These are phyloP conservation scores for Suillus occidentalis DNA, from an alignment of 768 basidiomycete genomes.

Conservation along the genomic window DNA sequence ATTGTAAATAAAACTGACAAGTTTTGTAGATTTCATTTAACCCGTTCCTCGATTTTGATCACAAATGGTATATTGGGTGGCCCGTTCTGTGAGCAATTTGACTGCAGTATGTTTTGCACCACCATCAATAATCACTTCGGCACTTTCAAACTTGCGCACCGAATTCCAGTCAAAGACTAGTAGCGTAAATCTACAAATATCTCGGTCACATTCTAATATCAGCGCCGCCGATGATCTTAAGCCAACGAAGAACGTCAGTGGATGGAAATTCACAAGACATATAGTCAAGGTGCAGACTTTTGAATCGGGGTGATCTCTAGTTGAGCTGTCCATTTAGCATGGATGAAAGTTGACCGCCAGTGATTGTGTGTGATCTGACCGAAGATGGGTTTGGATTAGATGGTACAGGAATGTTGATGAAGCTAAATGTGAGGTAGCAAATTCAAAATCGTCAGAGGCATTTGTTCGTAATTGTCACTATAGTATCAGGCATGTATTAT, in stretches of 20 bases:
- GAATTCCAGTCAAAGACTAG: too few species aligned
- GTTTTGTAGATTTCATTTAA: slow-evolving; percentile 39
- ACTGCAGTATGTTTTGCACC: neutral
- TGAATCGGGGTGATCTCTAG: slow-evolving; percentile 8
- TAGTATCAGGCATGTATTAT: neutral
- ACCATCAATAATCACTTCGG: neutral
- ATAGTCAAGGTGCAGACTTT: too few species aligned
- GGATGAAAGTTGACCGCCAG: slow-evolving; percentile 13
- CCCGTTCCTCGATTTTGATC: slow-evolving; percentile 56
- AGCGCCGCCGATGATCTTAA: too few species aligned
- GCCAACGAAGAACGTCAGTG: too few species aligned
- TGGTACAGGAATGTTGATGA: slow-evolving; percentile 42
- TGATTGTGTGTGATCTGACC: slow-evolving; percentile 52
- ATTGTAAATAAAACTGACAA: neutral
- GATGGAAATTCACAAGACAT: too few species aligned
- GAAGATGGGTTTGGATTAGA: slow-evolving; percentile 48
- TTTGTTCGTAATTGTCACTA: neutral
- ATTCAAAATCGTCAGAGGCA: neutral
- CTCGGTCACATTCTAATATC: too few species aligned
- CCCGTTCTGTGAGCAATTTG: slow-evolving; percentile 30
- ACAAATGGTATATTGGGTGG: slow-evolving; percentile 61
- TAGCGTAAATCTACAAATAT: too few species aligned
- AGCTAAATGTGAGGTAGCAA: slow-evolving; percentile 28
- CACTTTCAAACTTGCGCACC: too few species aligned
- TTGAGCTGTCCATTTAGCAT: slow-evolving; percentile 25